Conservation (phyloP, 2,329 filamentous ascomycete genomes). For the Diplocarpon rosae region DNA sequence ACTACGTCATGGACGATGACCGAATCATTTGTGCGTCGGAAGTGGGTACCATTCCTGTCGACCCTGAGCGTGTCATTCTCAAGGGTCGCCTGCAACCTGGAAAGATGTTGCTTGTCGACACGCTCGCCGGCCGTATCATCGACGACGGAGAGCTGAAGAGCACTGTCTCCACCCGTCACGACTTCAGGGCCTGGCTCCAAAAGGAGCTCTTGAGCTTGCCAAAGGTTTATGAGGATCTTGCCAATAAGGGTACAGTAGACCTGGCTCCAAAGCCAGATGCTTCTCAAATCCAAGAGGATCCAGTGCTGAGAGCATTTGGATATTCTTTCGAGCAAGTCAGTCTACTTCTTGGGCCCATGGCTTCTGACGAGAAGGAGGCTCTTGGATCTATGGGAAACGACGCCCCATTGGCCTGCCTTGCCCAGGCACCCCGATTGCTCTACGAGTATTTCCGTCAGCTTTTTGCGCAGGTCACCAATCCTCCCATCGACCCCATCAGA, state of each 20-base stretch:
- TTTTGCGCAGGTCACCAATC: conserved; percentile 96
- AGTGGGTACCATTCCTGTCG: conserved; percentile 84
- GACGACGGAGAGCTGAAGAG: conserved; percentile 87
- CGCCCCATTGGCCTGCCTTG: conserved; percentile 80
- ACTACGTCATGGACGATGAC: conserved; percentile 94
- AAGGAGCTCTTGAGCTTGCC: conserved; percentile 75
- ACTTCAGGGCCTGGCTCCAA: conserved; percentile 84
- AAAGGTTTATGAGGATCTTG: conserved; percentile 54
- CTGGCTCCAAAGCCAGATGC: conserved; percentile 58
- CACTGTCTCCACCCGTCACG: conserved; percentile 73
- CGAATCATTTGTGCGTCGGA: conserved; percentile 96
- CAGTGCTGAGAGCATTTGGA: conserved; percentile 74
- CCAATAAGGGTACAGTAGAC: conserved; percentile 46
- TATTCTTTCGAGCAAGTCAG: conserved; percentile 95
- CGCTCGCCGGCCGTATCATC: conserved; percentile 80
- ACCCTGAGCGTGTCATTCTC: conserved; percentile 80
- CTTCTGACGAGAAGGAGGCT: conserved; percentile 92
- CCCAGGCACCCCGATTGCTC: conserved; percentile 77
- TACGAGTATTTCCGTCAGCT: conserved; percentile 97
- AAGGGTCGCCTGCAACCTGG: conserved; percentile 91
- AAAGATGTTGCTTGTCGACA: conserved; percentile 93
- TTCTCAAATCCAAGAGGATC: conserved; percentile 68
- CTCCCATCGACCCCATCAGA: conserved; percentile 91
- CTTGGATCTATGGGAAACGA: conserved; percentile 98
- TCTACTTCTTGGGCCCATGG: conserved; percentile 87